Percentiles rank a stretch among this genome's conserved stretches.
phyloP scores from a whole-genome alignment of 78 protist species.

The Planoprotostelium fungivorum region DNA sequence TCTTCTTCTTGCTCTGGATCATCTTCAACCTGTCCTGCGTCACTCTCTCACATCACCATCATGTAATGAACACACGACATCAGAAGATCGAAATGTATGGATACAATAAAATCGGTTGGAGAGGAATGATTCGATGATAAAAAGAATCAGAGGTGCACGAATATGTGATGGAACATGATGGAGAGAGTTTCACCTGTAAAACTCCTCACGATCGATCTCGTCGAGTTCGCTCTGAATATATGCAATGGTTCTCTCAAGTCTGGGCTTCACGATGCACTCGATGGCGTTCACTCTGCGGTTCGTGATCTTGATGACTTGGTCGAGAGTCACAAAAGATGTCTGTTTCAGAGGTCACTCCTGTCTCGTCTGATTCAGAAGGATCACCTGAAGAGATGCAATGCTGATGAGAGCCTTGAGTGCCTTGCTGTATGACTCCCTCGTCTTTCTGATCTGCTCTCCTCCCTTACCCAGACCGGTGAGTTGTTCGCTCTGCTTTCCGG shows the following conservation, averaged over 20 bases:
- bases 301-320: conserved; percentile 95
- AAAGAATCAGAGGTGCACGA: no score
- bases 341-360: background rate
- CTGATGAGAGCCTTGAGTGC: conserved; percentile 77
- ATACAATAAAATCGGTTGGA: no score
- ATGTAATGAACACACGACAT: background rate
- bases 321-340: conserved; percentile 92
- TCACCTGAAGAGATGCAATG: conserved; percentile 87
- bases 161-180: no score
- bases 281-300: conserved; percentile 99
- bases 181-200: conserved; percentile 56
- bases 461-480: conserved; percentile 92
- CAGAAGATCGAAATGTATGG: no score
- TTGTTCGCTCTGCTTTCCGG: conserved; percentile 6
- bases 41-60: background rate
- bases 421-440: conserved; percentile 51
- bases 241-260: conserved; percentile 79
- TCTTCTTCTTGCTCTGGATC: background rate
- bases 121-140: no score
- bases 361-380: background rate
- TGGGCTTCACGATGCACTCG: conserved; percentile 95
- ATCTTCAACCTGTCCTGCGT: background rate
- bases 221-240: conserved; percentile 95
- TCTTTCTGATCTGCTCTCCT: conserved; percentile 85
- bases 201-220: conserved; percentile 83